Evolutionary conservation across 2,329 filamentous ascomycete species (phyloP).

Genomic region (Rugonectria rugulosa): DNA sequence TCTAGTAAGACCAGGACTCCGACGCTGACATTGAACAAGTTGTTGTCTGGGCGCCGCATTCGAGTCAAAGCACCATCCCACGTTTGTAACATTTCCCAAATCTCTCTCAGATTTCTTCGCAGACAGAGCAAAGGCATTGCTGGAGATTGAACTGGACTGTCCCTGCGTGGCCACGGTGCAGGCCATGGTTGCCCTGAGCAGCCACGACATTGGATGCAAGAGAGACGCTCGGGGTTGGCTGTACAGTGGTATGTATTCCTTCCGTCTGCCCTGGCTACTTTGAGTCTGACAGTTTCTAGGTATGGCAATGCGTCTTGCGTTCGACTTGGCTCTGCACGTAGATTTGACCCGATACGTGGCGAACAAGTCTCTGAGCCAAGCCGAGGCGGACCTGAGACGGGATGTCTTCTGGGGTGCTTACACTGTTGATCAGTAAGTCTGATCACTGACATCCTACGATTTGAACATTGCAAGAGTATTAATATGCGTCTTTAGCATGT

Average conservation of each 20-base stretch:
- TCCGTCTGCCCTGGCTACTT: no score
- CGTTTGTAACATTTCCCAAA: conserved; percentile 45
- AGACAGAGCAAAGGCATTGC: conserved; percentile 34
- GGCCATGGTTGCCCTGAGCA: conserved; percentile 37
- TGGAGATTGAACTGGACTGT: conserved; percentile 39
- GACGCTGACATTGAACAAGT: conserved; percentile 34
- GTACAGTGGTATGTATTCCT: conserved; percentile 33
- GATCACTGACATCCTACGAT: no score
- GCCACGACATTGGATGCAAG: conserved; percentile 37
- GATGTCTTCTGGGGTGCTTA: conserved; percentile 43
- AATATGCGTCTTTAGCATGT: no score
- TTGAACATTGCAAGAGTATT: no score
- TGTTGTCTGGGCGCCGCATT: conserved; percentile 52
- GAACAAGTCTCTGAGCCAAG: conserved; percentile 30
- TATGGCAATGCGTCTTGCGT: conserved; percentile 39
- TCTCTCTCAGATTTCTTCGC: conserved; percentile 42
- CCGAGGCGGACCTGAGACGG: conserved; percentile 38
- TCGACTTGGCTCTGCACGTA: conserved; percentile 38
- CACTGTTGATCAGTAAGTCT: conserved; percentile 39
- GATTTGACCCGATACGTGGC: conserved; percentile 37
- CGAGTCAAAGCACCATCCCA: conserved; percentile 51
- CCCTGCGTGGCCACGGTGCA: conserved; percentile 38
- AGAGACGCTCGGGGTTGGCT: conserved; percentile 38
- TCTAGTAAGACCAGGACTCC: neutral
- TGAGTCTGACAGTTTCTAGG: conserved; percentile 36